Percentiles rank a stretch among this genome's conserved stretches.
Evolutionary conservation across 768 basidiomycete genomes (phyloP).

Genomic region (Piloderma croceum): DNA sequence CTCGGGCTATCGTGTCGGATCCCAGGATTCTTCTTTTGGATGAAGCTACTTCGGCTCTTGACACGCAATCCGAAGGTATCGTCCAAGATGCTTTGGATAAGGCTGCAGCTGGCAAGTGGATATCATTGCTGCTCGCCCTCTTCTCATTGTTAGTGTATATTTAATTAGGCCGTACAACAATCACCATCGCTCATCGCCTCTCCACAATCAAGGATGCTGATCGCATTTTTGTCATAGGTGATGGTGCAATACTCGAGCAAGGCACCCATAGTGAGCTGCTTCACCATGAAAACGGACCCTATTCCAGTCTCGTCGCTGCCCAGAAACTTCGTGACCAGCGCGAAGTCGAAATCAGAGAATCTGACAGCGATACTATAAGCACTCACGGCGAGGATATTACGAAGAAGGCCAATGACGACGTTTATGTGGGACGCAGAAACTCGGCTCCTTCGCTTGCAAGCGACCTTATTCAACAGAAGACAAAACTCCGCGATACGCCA

Average conservation of each 20-base stretch:
- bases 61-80: too few relatives aligned
- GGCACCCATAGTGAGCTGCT: conserved; percentile 58
- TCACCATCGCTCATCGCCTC: conserved; percentile 27
- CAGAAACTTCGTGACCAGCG: conserved; percentile 58
- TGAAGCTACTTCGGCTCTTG: too few relatives aligned
- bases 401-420: conserved; percentile 51
- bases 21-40: too few relatives aligned
- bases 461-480: conserved; percentile 55
- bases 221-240: conserved; percentile 49
- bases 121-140: too few relatives aligned
- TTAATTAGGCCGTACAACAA: conserved; percentile 23
- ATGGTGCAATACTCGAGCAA: conserved; percentile 50
- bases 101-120: conserved; percentile 50
- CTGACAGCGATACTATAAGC: conserved; percentile 22
- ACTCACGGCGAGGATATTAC: conserved; percentile 41
- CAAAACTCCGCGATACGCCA: conserved; percentile 28
- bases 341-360: conserved; percentile 19
- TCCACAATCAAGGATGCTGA: conserved; percentile 46
- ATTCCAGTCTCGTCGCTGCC: conserved; percentile 69
- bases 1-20: too few relatives aligned
- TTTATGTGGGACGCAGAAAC: conserved; percentile 47
- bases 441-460: conserved; percentile 62
- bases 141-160: conserved; percentile 20
- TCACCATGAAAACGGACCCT: conserved; percentile 52
- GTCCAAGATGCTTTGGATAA: conserved; percentile 90